Evolutionary conservation across 768 basidiomycete species (phyloP).

Genomic region (Lentinula detonsa): DNA sequence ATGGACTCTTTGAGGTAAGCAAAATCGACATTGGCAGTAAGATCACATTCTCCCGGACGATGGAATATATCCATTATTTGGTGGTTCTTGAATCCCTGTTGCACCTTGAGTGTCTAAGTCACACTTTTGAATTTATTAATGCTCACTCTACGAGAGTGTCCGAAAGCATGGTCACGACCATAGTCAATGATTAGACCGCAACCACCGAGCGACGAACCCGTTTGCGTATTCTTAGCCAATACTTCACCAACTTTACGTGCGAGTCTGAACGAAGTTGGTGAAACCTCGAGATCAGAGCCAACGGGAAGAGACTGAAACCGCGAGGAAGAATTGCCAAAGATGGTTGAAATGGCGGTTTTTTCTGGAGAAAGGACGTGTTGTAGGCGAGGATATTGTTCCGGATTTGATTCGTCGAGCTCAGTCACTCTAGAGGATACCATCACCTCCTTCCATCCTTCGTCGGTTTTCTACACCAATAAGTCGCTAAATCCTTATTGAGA

Average conservation of each 20-base stretch:
- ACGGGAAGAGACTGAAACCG: slow-evolving; percentile 64
- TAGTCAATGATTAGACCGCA: slow-evolving; percentile 88
- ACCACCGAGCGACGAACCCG: slow-evolving; percentile 26
- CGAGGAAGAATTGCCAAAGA: slow-evolving; percentile 60
- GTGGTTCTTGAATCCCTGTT: slow-evolving; percentile 86
- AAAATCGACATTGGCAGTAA: slow-evolving; percentile 98
- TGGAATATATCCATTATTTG: slow-evolving; percentile 81
- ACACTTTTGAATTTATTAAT: neutral
- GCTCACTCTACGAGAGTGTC: slow-evolving; percentile 71
- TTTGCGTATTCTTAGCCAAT: slow-evolving; percentile 21
- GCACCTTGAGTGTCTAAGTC: neutral
- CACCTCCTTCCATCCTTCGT: slow-evolving; percentile 82
- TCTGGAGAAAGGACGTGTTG: slow-evolving; percentile 31
- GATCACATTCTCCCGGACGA: slow-evolving; percentile 80
- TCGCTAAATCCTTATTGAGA: neutral
- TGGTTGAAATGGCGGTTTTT: slow-evolving; percentile 41
- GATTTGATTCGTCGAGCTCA: slow-evolving; percentile 30
- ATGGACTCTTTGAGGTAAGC: slow-evolving; percentile 79
- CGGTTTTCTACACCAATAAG: slow-evolving; percentile 51
- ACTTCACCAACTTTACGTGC: slow-evolving; percentile 66
- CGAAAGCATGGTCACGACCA: slow-evolving; percentile 65
- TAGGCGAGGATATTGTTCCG: slow-evolving; percentile 56
- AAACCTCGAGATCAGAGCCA: slow-evolving; percentile 79
- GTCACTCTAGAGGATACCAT: slow-evolving; percentile 37
- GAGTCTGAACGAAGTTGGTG: slow-evolving; percentile 60